Evolutionary conservation across 1,284 basidiomycete genomes (phyloP).

Genomic region (Malassezia vespertilionis): DNA sequence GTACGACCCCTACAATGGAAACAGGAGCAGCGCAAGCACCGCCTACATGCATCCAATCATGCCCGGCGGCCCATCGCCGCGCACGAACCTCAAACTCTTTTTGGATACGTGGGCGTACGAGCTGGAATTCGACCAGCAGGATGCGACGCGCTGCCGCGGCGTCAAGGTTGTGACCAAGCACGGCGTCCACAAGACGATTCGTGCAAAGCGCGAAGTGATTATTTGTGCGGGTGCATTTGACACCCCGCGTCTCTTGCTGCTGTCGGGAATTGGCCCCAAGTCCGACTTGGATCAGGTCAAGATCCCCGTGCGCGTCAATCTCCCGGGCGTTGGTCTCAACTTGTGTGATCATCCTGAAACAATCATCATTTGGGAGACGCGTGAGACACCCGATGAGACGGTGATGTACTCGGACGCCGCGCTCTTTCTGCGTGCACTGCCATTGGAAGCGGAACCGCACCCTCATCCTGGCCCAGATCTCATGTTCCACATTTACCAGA

Average conservation of each 20-base stretch:
- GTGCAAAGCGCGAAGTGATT: conserved; percentile 40
- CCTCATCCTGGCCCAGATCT: conserved; percentile 43
- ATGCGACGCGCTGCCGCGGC: conserved; percentile 25
- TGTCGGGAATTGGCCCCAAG: conserved; percentile 53
- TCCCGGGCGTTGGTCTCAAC: conserved; percentile 54
- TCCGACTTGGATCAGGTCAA: conserved; percentile 50
- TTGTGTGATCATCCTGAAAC: conserved; percentile 52
- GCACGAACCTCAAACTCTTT: conserved; percentile 47
- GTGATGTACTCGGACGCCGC: conserved; percentile 48
- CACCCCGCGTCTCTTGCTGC: conserved; percentile 52
- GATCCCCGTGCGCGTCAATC: conserved; percentile 49
- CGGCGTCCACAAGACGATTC: conserved; percentile 33
- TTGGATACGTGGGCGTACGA: conserved; percentile 46
- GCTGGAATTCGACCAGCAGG: conserved; percentile 27
- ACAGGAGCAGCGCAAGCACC: conserved; percentile 40
- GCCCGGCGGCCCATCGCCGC: conserved; percentile 37
- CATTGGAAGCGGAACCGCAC: conserved; percentile 27
- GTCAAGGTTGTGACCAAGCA: conserved; percentile 34
- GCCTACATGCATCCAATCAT: conserved; percentile 49
- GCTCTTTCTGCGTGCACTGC: conserved; percentile 42
- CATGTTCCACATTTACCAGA: conserved; percentile 48
- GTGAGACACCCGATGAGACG: conserved; percentile 43
- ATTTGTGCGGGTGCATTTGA: conserved; percentile 49
- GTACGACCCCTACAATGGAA: conserved; percentile 46
- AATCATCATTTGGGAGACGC: conserved; percentile 46